Base-by-base conservation (phyloP, 208 protist species). In the Leishmania gerbilli region DNA sequence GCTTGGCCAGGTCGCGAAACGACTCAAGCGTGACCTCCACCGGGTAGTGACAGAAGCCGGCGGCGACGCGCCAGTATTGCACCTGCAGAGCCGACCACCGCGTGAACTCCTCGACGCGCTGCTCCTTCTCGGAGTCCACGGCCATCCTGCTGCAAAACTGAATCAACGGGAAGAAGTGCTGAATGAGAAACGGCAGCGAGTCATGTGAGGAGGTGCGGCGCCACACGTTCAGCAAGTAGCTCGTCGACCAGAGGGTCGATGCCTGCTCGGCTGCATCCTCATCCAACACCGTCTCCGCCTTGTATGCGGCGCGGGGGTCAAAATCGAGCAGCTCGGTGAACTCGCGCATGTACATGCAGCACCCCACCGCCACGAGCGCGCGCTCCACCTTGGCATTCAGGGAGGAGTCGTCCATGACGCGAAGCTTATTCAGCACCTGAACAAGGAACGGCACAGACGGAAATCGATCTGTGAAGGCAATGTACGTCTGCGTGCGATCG, bases 381-480 rank as follows among this genome's bases (percentile, higher is more conserved):
- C 91, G 85, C 81, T 97, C 94, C 34, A 95, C 83, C 65, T 87
- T 91, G n/a, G 87, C 90, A 80, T 96, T 96, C 37, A 97, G 82
- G 47, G 86, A 87, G 53, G 86, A 65, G 83, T 97, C 94, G 75
- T 97, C 90, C 87, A 96, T 91, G 19, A 79, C 77, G 40, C 94
- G 91, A 42, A 97, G 81, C 87, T 97, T 97, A 83, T 97, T 94
- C 7, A 97, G 89, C 51, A 97, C 94, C 42, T 90, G 90, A 31
- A 97, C 84, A 47, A 96, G 74, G 72, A 97, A 97, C 15, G 67
- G 55, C 7, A 91, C 87, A 7, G 92, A 80, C 4, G 90, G 91
- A 76, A 97, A 94, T 42, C 94, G 91, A 68, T 86, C 76, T 24
- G 90, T 93, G 49, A 95, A 89, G 65, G 69, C 49, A 24, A 88